phyloP scores from a whole-genome alignment of 306 rosid genomes.

The Alnus glutinosa region DNA sequence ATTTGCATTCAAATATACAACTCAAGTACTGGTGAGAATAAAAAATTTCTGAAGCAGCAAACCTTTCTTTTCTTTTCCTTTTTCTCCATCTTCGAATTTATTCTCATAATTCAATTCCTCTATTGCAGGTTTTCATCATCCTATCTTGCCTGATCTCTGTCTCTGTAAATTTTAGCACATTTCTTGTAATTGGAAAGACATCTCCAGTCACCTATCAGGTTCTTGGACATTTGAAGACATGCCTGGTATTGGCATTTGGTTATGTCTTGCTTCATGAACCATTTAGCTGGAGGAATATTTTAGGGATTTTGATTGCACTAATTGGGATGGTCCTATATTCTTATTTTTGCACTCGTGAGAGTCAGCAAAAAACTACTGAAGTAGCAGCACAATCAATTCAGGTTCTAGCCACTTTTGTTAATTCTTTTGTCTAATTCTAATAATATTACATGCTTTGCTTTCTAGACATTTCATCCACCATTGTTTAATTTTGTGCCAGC shows the following conservation, averaged over 20 bases:
- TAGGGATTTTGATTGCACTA: constrained; percentile 79
- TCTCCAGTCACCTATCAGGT: constrained; percentile 98
- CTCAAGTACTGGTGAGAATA: constrained; percentile 85
- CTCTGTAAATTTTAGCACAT: constrained; percentile 95
- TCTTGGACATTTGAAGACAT: constrained; percentile 95
- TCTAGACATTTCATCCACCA: neutral
- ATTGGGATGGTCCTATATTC: constrained; percentile 90
- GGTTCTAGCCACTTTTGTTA: constrained; percentile 39
- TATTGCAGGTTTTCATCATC: constrained; percentile 70
- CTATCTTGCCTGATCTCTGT: constrained; percentile 91
- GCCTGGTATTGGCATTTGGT: constrained; percentile 89
- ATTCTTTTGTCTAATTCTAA: neutral
- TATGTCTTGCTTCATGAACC: constrained; percentile 85
- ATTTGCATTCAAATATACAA: constrained; percentile 82
- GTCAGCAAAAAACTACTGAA: constrained; percentile 73
- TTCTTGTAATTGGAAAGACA: constrained; percentile 93
- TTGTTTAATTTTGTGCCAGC: neutral
- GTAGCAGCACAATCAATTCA: constrained; percentile 53
- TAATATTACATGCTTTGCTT: neutral
- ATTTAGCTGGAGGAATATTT: constrained; percentile 87
- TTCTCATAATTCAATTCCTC: constrained; percentile 19
- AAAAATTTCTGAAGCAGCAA: constrained; percentile 3
- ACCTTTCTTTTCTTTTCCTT: neutral
- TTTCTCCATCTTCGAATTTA: neutral
- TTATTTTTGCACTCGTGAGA: constrained; percentile 67